phyloP scores from a whole-genome alignment of 331 rosid genomes.

The Acacia pycnantha region DNA sequence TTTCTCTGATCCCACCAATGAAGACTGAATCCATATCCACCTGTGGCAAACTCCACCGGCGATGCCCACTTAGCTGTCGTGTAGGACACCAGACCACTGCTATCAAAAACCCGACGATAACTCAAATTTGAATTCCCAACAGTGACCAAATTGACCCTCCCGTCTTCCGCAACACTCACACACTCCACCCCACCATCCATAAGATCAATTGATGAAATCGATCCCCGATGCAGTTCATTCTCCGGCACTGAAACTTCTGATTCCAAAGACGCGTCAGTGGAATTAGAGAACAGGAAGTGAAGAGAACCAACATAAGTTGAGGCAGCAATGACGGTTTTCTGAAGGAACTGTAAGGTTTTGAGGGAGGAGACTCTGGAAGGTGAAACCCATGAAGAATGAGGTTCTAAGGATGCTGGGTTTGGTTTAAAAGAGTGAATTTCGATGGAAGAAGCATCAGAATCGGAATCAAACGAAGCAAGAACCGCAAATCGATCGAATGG shows the following conservation, averaged over 20 bases:
- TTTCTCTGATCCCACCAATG: constrained; percentile 98
- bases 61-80: constrained; percentile 88
- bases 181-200: constrained; percentile 74
- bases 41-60: constrained; percentile 83
- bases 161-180: constrained; percentile 83
- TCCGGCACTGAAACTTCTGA: constrained; percentile 64
- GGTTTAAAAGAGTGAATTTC: constrained; percentile 52
- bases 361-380: constrained; percentile 75
- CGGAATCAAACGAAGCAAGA: constrained; percentile 61
- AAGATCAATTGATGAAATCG: constrained; percentile 57
- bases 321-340: constrained; percentile 56
- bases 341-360: constrained; percentile 50
- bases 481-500: constrained; percentile 67
- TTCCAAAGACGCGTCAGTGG: constrained; percentile 46
- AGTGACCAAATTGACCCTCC: constrained; percentile 68
- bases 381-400: constrained; percentile 49
- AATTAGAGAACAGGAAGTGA: constrained; percentile 56
- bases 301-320: constrained; percentile 67
- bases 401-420: constrained; percentile 39
- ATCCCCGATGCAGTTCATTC: constrained; percentile 46
- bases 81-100: constrained; percentile 77
- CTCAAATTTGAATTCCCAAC: constrained; percentile 52
- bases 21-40: constrained; percentile 77
- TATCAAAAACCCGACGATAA: constrained; percentile 57
- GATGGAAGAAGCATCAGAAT: constrained; percentile 54